Conservation (phyloP, 176 grass and related monocot species). For the Zoysia pacifica region DNA sequence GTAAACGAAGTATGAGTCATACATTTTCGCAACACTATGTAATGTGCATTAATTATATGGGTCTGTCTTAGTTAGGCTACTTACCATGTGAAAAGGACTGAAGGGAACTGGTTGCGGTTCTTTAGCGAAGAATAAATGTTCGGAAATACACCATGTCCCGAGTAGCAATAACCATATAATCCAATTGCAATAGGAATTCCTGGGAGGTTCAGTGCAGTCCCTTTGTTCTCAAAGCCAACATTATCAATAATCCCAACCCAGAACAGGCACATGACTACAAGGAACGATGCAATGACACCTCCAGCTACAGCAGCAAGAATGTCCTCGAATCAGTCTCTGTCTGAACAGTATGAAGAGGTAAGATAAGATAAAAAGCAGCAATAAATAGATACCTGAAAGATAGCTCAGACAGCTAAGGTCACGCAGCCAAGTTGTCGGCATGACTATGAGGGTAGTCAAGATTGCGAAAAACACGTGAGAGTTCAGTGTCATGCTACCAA, state of each 20-base stretch:
- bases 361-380: not conserved
- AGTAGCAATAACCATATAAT: slow-evolving; percentile 88
- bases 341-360: not conserved
- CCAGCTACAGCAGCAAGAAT: slow-evolving; percentile 60
- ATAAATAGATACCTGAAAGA: slow-evolving; percentile 63
- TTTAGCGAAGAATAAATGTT: slow-evolving; percentile 96
- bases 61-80: not conserved
- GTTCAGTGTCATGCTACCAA: slow-evolving; percentile 62
- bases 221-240: slow-evolving; percentile 78
- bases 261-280: slow-evolving; percentile 71
- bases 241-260: slow-evolving; percentile 82
- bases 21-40: not conserved
- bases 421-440: slow-evolving; percentile 93
- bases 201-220: slow-evolving; percentile 59
- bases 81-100: slow-evolving; percentile 79
- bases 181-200: slow-evolving; percentile 91
- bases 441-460: slow-evolving; percentile 70
- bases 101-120: slow-evolving; percentile 70
- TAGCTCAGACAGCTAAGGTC: slow-evolving; percentile 86
- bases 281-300: slow-evolving; percentile 83
- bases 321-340: not conserved
- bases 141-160: slow-evolving; percentile 90
- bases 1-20: slow-evolving; percentile 23
- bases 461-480: slow-evolving; percentile 82
- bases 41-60: not conserved